Evolutionary conservation across 495 filamentous ascomycete species (phyloP), one percentile per base, ranked within the genome.

Genomic region (Penicillium parvum): DNA sequence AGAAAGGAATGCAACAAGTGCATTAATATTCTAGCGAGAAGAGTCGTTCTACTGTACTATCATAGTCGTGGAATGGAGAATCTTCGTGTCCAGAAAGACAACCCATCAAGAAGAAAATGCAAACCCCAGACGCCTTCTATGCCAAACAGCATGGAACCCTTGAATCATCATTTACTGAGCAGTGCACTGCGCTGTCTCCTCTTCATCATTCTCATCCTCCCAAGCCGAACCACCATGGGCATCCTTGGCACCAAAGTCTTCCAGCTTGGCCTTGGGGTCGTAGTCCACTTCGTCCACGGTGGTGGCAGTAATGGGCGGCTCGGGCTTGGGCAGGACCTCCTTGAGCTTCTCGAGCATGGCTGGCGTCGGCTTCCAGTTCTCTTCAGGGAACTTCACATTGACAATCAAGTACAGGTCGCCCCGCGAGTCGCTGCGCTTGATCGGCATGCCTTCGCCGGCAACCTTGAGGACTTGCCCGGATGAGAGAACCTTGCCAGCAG

Each of bases 391-490:
- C 32, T 88, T 80, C 47, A 98, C 73, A 55, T 95, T 83, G 40
- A 96, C 83, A 14, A 84, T 58, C 20, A 98, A 74, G 63, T 89
- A 98, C 6, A 98, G 73, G 55, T 97, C 90, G 11, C 92, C 92
- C 54, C 81, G 87, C 4, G 62, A 52, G 22, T 98, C 92, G 41
- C 80, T 83, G 47, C 82, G 81, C 74, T 96, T 96, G 45, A 78
- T 55, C 5, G 94, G 91, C 92, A 98, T 98, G 32, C 92, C 92
- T 63, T 98, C 92, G 21, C 86, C 88, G 4, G 72, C 58, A 4
- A 98, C 70, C 66, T 88, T 95, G 45, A 98, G 73, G 10, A 89
- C 77, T 52, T 97, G 86, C 11, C 79, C 83, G 2, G 91, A 88
- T 14, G 76, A 79, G 9, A 98, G 61, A 30, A 95, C 65, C 63